Evolutionary conservation across 2,329 filamentous ascomycete genomes (phyloP).

Genomic region (Seiridium cupressi): DNA sequence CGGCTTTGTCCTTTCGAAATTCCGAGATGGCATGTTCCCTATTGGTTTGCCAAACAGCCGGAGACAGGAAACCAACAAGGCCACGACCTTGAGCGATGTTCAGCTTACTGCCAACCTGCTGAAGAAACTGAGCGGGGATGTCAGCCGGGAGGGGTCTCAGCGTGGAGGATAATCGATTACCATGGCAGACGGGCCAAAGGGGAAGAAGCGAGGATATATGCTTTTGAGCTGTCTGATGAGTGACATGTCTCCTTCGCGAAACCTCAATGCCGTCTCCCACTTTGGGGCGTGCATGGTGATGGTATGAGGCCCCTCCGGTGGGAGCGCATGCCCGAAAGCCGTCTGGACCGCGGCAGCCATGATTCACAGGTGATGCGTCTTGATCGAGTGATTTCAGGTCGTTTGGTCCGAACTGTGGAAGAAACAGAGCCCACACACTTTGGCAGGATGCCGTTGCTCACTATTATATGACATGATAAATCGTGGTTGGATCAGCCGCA

Average conservation of each 20-base stretch:
- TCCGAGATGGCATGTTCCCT: slow-evolving; percentile 30
- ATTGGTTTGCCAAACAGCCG: slow-evolving; percentile 22
- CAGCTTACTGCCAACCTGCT: slow-evolving; percentile 31
- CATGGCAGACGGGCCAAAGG: slow-evolving; percentile 32
- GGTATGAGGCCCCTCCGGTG: slow-evolving; percentile 44
- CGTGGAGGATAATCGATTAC: slow-evolving; percentile 21
- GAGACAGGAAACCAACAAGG: slow-evolving; percentile 26
- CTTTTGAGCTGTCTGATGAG: slow-evolving; percentile 34
- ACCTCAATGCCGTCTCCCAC: slow-evolving; percentile 36
- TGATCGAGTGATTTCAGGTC: too few species aligned
- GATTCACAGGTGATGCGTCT: neutral
- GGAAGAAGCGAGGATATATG: slow-evolving; percentile 46
- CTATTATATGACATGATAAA: too few species aligned
- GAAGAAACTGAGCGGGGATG: slow-evolving; percentile 30
- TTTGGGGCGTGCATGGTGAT: slow-evolving; percentile 44
- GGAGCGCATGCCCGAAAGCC: slow-evolving; percentile 40
- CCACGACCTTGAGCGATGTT: slow-evolving; percentile 21
- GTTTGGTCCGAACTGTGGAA: too few species aligned
- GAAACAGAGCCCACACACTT: too few species aligned
- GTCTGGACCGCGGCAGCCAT: slow-evolving; percentile 4
- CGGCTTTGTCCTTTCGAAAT: slow-evolving; percentile 31
- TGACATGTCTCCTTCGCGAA: slow-evolving; percentile 39
- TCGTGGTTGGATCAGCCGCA: too few species aligned
- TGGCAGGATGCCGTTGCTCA: too few species aligned
- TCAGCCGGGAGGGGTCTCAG: neutral